Base-by-base conservation (phyloP, 1,284 basidiomycete genomes). In the Moesziomyces globuligerus region DNA sequence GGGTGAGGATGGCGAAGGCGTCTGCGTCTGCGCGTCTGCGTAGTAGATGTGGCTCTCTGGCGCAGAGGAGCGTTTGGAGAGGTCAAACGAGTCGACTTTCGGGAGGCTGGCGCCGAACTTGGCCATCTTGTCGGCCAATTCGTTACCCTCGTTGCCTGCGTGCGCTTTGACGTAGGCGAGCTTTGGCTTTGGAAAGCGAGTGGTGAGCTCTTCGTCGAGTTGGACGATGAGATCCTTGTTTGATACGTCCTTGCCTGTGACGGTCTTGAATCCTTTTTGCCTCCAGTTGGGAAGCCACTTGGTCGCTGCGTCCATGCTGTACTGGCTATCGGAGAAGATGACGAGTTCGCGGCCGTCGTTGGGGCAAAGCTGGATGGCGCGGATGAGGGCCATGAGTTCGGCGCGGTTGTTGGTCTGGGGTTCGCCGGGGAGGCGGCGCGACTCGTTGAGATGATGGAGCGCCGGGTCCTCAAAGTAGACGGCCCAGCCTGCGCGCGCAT, bases 371-470 rank as follows among this genome's bases (percentile, higher is more conserved):
- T 92, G 89, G 6, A 93, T 84, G 18, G 89, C 86, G 11, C 90
- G 88, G 17, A 89, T 83, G 65, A 93, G 90, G 3, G 91, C 91
- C 68, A 91, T 89, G 25, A 94, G 85, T 80, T 94, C 92, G 3
- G 91, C 92, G 13, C 91, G 86, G 67, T 94, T 94, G 79, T 94
- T 94, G 0, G 92, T 94, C 79, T 94, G 92, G 42, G 61, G 26
- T 10, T 83, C 84, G 2, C 92, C 93, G 2, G 91, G 90, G 71
- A 91, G 90, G 20, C 92, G 85, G 72, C 91, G 90, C 0, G 89
- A 86, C 3, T 92, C 81, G 75, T 92, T 92, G 47, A 91, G 91
- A 53, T 25, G 41, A 17, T 40, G 45, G 28, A 48, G 56, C 11
- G 48, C 28, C 4, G 62, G 29, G 23, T 72, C 57, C 28, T 57